Percentiles rank a stretch among this genome's conserved stretches.
These are phyloP conservation scores for Alternaria longipes DNA, from an alignment of 2,329 filamentous ascomycete genomes.

Conservation along the genomic window DNA sequence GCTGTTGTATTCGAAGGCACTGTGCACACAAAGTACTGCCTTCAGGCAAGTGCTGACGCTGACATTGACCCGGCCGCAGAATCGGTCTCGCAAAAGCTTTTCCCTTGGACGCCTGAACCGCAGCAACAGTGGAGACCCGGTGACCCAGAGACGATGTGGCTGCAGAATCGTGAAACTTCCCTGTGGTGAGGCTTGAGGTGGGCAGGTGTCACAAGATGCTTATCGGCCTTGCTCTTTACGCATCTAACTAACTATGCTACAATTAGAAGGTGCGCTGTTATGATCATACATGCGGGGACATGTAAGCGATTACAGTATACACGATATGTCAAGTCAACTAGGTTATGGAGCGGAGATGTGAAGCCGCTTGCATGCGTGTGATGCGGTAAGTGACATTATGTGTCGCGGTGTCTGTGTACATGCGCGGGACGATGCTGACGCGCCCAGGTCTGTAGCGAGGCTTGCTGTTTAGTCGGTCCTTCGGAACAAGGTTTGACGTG, in stretches of 20 bases:
- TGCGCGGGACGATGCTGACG: slow-evolving; percentile 12
- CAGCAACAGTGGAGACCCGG: slow-evolving; percentile 14
- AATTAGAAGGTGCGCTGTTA: background rate
- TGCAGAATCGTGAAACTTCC: background rate
- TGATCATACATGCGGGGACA: background rate
- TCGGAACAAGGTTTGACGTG: background rate
- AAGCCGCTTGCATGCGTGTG: background rate
- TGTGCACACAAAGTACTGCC: background rate
- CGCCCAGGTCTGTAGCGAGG: slow-evolving; percentile 2
- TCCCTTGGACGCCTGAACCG: slow-evolving; percentile 9
- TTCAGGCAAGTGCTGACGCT: background rate
- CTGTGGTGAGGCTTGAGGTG: background rate
- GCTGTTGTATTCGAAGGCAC: background rate
- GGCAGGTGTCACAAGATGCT: background rate
- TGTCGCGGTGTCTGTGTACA: background rate
- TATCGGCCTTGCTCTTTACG: background rate
- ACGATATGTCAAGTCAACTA: background rate
- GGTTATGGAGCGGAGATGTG: background rate
- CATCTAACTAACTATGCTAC: background rate
- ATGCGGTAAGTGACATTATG: background rate
- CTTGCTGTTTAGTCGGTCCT: background rate
- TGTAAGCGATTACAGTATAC: background rate
- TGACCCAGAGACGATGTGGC: background rate
- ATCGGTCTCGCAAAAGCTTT: slow-evolving; percentile 3
- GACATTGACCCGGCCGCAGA: background rate